Percentiles rank a stretch among this genome's conserved stretches.
Conservation (phyloP, 495 filamentous ascomycete genomes). For the Trypethelium eluteriae region DNA sequence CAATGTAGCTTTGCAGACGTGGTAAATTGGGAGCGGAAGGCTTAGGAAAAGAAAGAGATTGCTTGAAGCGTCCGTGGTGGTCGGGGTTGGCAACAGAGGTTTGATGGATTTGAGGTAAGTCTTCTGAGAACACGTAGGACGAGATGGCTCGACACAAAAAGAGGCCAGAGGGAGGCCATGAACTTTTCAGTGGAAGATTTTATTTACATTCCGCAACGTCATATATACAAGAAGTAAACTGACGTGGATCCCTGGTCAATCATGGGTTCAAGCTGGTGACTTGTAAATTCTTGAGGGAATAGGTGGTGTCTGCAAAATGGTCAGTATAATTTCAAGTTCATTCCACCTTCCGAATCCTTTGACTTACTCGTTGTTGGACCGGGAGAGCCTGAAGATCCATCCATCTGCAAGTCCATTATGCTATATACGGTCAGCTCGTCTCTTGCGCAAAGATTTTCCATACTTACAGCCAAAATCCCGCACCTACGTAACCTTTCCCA, state of each 20-base stretch:
- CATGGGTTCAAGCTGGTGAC: conserved; percentile 37
- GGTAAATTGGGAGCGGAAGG: no score
- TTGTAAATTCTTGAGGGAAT: conserved; percentile 38
- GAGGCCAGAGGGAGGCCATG: no score
- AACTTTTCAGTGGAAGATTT: no score
- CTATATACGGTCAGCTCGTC: conserved; percentile 43
- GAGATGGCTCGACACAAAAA: no score
- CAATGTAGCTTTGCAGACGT: no score
- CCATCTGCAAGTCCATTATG: conserved; percentile 46
- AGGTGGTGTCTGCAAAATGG: conserved; percentile 34
- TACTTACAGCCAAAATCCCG: conserved; percentile 9
- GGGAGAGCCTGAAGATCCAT: conserved; percentile 43
- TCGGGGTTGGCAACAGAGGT: no score
- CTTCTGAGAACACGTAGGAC: no score
- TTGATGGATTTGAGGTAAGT: no score
- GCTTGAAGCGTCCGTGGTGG: no score
- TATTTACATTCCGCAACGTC: neutral
- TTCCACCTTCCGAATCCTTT: neutral
- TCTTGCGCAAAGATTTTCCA: conserved; percentile 27
- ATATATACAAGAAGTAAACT: neutral
- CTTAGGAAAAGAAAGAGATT: no score
- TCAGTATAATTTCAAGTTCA: conserved; percentile 11
- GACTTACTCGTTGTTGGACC: conserved; percentile 39
- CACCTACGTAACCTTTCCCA: conserved; percentile 37
- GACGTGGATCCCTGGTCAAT: neutral